A percentile compares a stretch with the other conserved stretches of the same genome.
phyloP scores from a whole-genome alignment of 148 eudicot genomes.

The Polygonum maritimum region DNA sequence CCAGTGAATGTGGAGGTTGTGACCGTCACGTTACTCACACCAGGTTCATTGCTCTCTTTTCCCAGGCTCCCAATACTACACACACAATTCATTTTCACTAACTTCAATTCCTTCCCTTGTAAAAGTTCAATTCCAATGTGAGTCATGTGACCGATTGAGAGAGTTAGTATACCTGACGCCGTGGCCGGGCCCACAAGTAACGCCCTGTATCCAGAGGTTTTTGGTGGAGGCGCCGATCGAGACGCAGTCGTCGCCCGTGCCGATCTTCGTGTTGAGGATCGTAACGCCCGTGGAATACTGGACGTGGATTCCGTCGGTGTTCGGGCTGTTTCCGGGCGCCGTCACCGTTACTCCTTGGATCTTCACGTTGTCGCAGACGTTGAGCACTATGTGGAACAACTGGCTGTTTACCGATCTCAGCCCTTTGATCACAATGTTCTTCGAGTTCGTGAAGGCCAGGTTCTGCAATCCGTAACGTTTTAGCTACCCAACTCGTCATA shows the following conservation, averaged over 20 bases:
- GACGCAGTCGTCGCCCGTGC: constrained; percentile 58
- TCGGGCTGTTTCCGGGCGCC: constrained; percentile 56
- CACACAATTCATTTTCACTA: too few relatives aligned
- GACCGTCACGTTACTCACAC: constrained; percentile 45
- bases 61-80: constrained; percentile 54
- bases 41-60: constrained; percentile 26
- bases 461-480: constrained; percentile 28
- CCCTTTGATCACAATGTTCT: constrained; percentile 26
- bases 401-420: constrained; percentile 43
- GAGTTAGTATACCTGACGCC: constrained; percentile 43
- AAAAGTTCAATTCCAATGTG: background rate
- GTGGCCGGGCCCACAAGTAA: constrained; percentile 69
- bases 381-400: constrained; percentile 29
- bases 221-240: constrained; percentile 47
- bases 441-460: constrained; percentile 32
- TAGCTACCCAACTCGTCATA: background rate
- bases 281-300: constrained; percentile 26
- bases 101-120: too few relatives aligned
- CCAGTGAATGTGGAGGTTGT: constrained; percentile 24
- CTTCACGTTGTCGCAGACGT: constrained; percentile 24
- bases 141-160: too few relatives aligned
- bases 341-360: constrained; percentile 22
- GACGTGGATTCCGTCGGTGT: constrained; percentile 59
- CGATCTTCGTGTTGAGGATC: constrained; percentile 20
- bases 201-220: constrained; percentile 26